Conservation (phyloP, 2,329 filamentous ascomycete species). For the Trichoderma afroharzianum region DNA sequence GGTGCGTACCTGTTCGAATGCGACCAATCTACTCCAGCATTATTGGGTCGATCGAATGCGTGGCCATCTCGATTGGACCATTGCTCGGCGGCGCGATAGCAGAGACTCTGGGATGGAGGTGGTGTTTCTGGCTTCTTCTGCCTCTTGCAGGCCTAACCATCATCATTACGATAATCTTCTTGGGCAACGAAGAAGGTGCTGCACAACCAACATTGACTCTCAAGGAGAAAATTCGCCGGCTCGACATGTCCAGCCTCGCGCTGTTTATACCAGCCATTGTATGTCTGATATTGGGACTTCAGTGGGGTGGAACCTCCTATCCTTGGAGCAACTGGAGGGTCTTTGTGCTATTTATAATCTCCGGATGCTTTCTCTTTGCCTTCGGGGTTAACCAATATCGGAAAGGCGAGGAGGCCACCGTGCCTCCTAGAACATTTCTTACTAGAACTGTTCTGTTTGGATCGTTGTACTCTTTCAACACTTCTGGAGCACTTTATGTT, state of each 20-base stretch:
- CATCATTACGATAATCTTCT: neutral
- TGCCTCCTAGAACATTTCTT: neutral
- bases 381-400: neutral
- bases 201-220: neutral
- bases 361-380: neutral
- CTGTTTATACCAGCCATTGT: neutral
- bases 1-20: neutral
- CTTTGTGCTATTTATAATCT: neutral
- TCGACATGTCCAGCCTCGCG: neutral
- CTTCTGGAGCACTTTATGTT: neutral
- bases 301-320: neutral
- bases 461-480: neutral
- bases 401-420: neutral
- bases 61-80: conserved; percentile 9
- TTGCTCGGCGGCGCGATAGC: conserved; percentile 9
- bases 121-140: conserved; percentile 6
- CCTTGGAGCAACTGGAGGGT: neutral
- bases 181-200: neutral
- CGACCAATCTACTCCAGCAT: neutral
- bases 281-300: neutral
- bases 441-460: neutral
- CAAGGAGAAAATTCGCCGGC: neutral
- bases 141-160: neutral
- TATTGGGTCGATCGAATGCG: neutral
- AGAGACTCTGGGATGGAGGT: neutral